Base-by-base conservation (phyloP, 2,329 filamentous ascomycete species). In the Gnomoniopsis smithogilvyi region DNA sequence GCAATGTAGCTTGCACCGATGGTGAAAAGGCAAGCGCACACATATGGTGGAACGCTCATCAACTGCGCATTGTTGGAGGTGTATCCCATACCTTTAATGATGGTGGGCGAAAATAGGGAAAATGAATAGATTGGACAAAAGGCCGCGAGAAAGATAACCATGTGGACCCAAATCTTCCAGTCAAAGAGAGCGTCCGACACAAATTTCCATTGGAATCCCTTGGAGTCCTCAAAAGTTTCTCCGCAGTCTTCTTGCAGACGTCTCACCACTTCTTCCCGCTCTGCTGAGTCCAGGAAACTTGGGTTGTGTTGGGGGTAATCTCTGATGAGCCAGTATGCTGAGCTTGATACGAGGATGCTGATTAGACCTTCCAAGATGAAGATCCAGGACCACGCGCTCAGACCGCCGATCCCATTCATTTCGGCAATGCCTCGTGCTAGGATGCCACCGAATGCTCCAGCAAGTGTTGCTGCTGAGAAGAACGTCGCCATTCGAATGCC, bases 381-480 rank as follows among this genome's bases (percentile, higher is more conserved):
- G 54, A 94, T 92, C 90, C 89, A 92, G 1, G 83, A 78, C 90
- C 90, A 94, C 1, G 88, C 89, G 72, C 30, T 78, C 52, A 73
- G 70, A 14, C 83, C 80, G 26, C 72, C 70, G 7, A 74, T 64
- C 2, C 80, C 80, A 1, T 77, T 66, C 79, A 88, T 84, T 67
- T 85, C 80, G 34, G 82, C 79, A 53, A 88, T 81, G 22, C 78
- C 85, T 34, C 80, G 80, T 2, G 85, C 85, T 17, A 88, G 73
- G 11, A 88, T 74, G 19, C 84, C 84, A 51, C 85, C 84, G 62
- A 87, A 87, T 1, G 84, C 84, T 49, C 84, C 84, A 2, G 85
- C 83, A 1, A 85, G 74, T 1, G 81, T 83, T 1, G 84, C 83
- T 8, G 80, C 76, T 15, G 75, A 77, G 67, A 79, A 80, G 72